phyloP scores from a whole-genome alignment of 2,329 filamentous ascomycete genomes.

The Penicillium crustosum region DNA sequence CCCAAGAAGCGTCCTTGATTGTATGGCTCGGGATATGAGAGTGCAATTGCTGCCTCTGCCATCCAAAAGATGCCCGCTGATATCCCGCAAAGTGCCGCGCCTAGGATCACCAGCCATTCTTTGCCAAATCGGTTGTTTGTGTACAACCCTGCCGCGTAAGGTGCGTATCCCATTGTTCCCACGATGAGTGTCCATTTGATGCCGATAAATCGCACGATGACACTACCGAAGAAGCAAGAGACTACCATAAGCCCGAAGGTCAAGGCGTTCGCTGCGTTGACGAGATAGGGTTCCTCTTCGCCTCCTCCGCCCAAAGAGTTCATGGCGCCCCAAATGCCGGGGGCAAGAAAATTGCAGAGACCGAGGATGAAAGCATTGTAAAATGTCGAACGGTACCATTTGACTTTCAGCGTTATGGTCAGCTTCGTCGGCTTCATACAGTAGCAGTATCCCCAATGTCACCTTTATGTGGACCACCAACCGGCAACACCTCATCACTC shows the following conservation, averaged over 20 bases:
- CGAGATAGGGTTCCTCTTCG: slow-evolving; percentile 61
- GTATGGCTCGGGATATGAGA: slow-evolving; percentile 69
- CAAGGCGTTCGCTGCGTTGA: slow-evolving; percentile 69
- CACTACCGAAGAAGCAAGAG: slow-evolving; percentile 65
- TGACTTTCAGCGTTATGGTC: slow-evolving; percentile 44
- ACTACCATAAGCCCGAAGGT: slow-evolving; percentile 73
- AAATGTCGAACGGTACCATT: slow-evolving; percentile 70
- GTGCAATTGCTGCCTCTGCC: slow-evolving; percentile 70
- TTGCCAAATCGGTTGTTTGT: slow-evolving; percentile 69
- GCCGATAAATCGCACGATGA: slow-evolving; percentile 65
- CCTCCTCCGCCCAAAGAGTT: slow-evolving; percentile 72
- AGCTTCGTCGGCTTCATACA: not conserved
- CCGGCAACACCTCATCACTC: slow-evolving; percentile 20
- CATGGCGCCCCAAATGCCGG: slow-evolving; percentile 72
- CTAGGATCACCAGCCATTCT: slow-evolving; percentile 68
- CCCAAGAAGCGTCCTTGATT: slow-evolving; percentile 65
- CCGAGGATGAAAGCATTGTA: slow-evolving; percentile 72
- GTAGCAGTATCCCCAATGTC: not conserved
- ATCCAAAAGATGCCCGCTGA: slow-evolving; percentile 74
- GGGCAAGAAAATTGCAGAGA: slow-evolving; percentile 68
- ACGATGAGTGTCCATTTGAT: slow-evolving; percentile 71
- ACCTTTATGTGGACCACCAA: slow-evolving; percentile 13
- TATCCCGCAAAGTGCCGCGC: slow-evolving; percentile 67
- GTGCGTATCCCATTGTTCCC: slow-evolving; percentile 70
- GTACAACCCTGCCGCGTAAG: slow-evolving; percentile 69